These are phyloP conservation scores for Chaetomiaceae sp. DNA, from an alignment of 2,329 filamentous ascomycete species.

Conservation along the genomic window DNA sequence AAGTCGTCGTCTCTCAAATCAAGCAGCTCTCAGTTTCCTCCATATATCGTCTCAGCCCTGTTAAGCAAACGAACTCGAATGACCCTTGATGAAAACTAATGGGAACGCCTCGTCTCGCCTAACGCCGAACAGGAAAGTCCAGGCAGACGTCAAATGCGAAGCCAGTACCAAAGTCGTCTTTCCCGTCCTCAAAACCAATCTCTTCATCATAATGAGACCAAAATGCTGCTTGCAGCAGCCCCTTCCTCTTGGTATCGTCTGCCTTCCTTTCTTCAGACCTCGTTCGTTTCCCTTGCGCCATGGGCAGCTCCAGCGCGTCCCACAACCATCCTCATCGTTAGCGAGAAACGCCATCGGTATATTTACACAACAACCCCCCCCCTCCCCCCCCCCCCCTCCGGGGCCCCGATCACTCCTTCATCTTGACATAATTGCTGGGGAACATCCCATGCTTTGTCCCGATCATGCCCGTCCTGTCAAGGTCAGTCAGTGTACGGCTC, in stretches of 20 bases:
- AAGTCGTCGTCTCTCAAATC: no score
- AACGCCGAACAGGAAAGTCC: conserved; percentile 6
- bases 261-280: no score
- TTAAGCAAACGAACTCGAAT: neutral
- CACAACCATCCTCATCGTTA: no score
- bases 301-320: no score
- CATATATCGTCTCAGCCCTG: neutral
- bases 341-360: no score
- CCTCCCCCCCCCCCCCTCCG: no score
- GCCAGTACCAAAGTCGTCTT: neutral
- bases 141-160: neutral
- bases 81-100: neutral
- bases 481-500: conserved; percentile 10
- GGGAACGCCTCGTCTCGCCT: conserved; percentile 2
- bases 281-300: no score
- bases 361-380: no score
- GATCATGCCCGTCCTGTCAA: conserved; percentile 74
- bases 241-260: no score
- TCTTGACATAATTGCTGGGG: conserved; percentile 74
- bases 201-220: no score
- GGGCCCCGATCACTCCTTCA: conserved; percentile 45
- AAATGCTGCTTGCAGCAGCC: no score
- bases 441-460: conserved; percentile 86
- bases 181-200: neutral
- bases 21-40: neutral